Conservation (phyloP, 2,329 filamentous ascomycete species). For the Ceratocystis alfenasii region DNA sequence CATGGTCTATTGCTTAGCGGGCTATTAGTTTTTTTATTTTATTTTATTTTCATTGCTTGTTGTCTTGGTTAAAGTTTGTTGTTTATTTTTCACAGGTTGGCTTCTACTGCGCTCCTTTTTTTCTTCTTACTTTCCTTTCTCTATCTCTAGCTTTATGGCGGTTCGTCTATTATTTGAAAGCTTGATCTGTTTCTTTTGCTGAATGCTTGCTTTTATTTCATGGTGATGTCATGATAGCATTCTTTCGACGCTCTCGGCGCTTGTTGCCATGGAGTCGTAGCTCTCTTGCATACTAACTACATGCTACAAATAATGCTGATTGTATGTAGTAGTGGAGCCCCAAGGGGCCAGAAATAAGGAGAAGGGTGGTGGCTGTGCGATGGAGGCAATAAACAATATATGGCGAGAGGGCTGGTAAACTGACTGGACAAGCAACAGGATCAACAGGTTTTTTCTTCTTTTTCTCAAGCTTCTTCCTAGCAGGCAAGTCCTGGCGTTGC, state of each 20-base stretch:
- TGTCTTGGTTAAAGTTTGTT: constrained; percentile 1
- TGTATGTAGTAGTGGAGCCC: no score
- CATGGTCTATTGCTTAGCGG: constrained; percentile 8
- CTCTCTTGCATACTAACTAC: no score
- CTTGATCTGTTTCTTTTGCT: constrained; percentile 16
- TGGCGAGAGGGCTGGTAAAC: neutral
- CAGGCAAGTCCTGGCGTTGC: neutral
- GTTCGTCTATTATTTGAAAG: constrained; percentile 3
- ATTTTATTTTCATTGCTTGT: constrained; percentile 20
- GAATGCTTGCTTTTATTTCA: neutral
- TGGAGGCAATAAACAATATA: no score
- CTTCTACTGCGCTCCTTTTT: neutral
- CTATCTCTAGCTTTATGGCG: neutral
- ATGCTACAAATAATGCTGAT: no score
- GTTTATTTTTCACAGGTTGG: constrained; percentile 2
- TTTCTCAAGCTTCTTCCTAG: no score
- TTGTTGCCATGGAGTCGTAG: no score
- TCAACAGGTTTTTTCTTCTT: neutral
- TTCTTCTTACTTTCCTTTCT: neutral
- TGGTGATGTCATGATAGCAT: constrained; percentile 20
- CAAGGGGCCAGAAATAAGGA: no score
- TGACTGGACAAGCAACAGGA: neutral
- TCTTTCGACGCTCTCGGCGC: neutral
- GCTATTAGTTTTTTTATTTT: constrained; percentile 12
- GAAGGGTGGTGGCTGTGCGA: no score